Conservation (phyloP, 768 basidiomycete species). For the Chalciporus chontae region DNA sequence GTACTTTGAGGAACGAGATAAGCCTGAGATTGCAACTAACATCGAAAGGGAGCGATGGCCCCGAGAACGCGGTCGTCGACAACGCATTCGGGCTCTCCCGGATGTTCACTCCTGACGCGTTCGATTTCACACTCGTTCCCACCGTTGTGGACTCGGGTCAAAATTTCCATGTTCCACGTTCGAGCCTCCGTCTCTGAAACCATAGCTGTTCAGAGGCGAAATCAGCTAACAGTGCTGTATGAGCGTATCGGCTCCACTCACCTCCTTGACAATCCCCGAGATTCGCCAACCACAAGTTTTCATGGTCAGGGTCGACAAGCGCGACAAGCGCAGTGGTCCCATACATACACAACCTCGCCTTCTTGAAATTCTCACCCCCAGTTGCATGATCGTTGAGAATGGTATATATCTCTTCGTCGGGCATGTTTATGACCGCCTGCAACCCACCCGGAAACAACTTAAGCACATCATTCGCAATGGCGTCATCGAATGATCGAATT, state of each 20-base stretch:
- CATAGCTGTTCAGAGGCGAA: constrained; percentile 39
- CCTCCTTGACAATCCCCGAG: constrained; percentile 79
- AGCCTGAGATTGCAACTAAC: constrained; percentile 40
- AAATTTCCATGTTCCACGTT: constrained; percentile 55
- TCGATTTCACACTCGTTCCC: constrained; percentile 63
- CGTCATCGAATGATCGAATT: constrained; percentile 60
- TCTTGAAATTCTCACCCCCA: constrained; percentile 59
- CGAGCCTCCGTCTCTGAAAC: constrained; percentile 45
- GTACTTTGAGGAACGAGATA: constrained; percentile 4
- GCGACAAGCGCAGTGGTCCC: constrained; percentile 76
- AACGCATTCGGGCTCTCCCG: constrained; percentile 66
- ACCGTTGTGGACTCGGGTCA: constrained; percentile 71
- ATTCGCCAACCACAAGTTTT: constrained; percentile 76
- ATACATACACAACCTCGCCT: constrained; percentile 71
- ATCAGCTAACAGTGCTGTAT: constrained; percentile 1
- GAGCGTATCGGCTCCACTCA: constrained; percentile 31
- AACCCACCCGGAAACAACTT: constrained; percentile 57
- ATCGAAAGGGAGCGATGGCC: constrained; percentile 73
- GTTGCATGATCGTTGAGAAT: constrained; percentile 62
- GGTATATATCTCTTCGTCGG: constrained; percentile 52
- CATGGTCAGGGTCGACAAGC: constrained; percentile 63
- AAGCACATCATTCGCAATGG: constrained; percentile 63
- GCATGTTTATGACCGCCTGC: constrained; percentile 45
- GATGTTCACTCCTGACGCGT: constrained; percentile 61
- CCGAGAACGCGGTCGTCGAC: constrained; percentile 68